Evolutionary conservation across 2,329 filamentous ascomycete species (phyloP), one percentile per base, ranked within the genome.

Genomic region (Aureobasidium namibiae): DNA sequence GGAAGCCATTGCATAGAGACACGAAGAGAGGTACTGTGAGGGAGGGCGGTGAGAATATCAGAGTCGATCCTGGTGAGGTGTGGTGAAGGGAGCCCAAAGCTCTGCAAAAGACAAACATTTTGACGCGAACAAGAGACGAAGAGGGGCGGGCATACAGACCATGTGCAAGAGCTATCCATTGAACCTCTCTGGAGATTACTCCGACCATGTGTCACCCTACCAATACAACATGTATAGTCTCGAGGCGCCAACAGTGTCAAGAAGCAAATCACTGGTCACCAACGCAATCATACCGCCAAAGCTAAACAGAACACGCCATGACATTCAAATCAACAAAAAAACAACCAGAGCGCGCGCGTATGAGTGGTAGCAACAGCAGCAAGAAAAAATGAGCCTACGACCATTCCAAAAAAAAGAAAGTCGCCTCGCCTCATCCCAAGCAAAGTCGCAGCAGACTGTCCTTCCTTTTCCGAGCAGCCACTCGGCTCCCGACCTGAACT

Each of bases 1-100:
- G 94, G 64, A 97, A 96, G 72, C 84, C 90, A 38, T 84, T 92
- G 76, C 88, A 83, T 73, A 82, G 92, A 68, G 94, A 99, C 75
- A 83, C 81, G 72, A 82, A 86, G 59, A 76, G 81, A 60, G 82
- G 89, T 72, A 90, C 95, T 73, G 81, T 95, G 49, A 82, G 94
- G 64, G 82, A 87, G 57, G 84, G 92, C 66, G 94, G 94, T 18
- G 88, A 94, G 76, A 80, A 84, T 61, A 85, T 89, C 70, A 80
- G 82, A 66, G 91, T 99, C 26, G 78, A 82, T 50, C 90, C 92
- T 1, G 85, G 89, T 62, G 90, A 96, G 75, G 92, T 99, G 56
- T 96, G 89, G 86, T 92, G 38, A 53, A 14, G 39, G 21, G 9
- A 45, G n/a, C n/a, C n/a, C n/a, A n/a, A n/a, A n/a, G n/a, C n/a